Base-by-base conservation (phyloP, 768 basidiomycete species). In the Coprinellus aureogranulatus region DNA sequence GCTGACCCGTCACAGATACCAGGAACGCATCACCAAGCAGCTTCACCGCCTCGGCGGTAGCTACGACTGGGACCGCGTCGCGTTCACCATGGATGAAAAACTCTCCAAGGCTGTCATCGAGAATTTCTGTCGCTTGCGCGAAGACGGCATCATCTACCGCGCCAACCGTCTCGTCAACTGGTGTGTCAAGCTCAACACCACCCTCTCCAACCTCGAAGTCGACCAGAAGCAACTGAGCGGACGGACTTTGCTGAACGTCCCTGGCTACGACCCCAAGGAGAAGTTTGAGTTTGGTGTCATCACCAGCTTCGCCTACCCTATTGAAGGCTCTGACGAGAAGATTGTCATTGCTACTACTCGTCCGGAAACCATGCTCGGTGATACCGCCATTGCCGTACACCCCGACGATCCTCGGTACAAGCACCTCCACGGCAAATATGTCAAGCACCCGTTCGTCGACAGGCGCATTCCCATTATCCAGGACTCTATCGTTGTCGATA, bases 311-410 rank as follows among this genome's bases (percentile, higher is more conserved):
- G 94, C 92, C 0, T 99, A 98, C 74, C 84, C 82, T 5, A 86
- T 98, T 41, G 92, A 96, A 64, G 83, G 81, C 50, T 93, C 93
- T 25, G 88, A 96, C 54, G 95, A 98, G 68, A 88, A 80, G 67
- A 88, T 99, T 58, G 79, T 97, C 53, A 87, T 99, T 39, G 96
- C 97, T 1, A 99, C 97, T 1, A 98, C 96, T 4, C 92, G 97
- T 77, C 95, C 95, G 0, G 97, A 98, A 72, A 98, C 97, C 0
- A 96, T 98, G 92, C 81, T 99, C 0, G 97, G 97, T 34, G 97
- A 98, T 81, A 93, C 94, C 2, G 97, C 92, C 26, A 88, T 99
- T 23, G 97, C 97, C 27, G 92, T 98, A 0, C 96, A 99, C 72
- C 95, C 94, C 2, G 84, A 95, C 58, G 96, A 98, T 69, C 75